A percentile compares a stretch with the other conserved stretches of the same genome.
Conservation (phyloP, 345 rosid genomes). For the Eucalyptus pumila region DNA sequence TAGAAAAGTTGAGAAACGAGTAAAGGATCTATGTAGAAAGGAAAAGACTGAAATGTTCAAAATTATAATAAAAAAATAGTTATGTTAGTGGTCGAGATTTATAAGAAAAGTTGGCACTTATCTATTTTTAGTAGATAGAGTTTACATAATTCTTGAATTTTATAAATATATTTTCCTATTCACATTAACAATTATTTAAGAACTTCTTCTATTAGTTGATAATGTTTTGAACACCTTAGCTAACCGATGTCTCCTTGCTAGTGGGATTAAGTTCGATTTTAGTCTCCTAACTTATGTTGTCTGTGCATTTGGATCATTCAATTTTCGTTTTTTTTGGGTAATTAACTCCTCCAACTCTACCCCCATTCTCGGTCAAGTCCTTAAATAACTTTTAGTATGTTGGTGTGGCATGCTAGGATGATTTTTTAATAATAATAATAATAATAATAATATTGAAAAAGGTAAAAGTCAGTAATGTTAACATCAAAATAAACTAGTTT, state of each 20-base stretch:
- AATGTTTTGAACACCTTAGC: fast-evolving
- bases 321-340: too few species aligned
- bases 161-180: too few species aligned
- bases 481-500: neutral
- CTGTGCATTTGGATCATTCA: neutral
- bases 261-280: neutral
- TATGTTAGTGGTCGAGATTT: neutral
- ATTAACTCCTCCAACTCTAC: neutral
- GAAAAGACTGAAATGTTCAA: neutral
- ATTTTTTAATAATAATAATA: too few species aligned
- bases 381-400: too few species aligned
- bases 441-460: too few species aligned
- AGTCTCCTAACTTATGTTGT: neutral
- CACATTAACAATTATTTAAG: neutral
- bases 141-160: neutral
- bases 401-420: too few species aligned
- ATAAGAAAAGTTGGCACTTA: neutral
- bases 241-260: too few species aligned
- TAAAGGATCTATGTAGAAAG: neutral
- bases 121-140: too few species aligned
- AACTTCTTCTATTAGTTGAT: too few species aligned
- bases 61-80: too few species aligned
- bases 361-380: neutral
- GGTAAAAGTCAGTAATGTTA: too few species aligned
- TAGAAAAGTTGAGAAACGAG: neutral